These are phyloP conservation scores for Vigna nakashimae DNA, from an alignment of 306 rosid genomes.

Conservation along the genomic window DNA sequence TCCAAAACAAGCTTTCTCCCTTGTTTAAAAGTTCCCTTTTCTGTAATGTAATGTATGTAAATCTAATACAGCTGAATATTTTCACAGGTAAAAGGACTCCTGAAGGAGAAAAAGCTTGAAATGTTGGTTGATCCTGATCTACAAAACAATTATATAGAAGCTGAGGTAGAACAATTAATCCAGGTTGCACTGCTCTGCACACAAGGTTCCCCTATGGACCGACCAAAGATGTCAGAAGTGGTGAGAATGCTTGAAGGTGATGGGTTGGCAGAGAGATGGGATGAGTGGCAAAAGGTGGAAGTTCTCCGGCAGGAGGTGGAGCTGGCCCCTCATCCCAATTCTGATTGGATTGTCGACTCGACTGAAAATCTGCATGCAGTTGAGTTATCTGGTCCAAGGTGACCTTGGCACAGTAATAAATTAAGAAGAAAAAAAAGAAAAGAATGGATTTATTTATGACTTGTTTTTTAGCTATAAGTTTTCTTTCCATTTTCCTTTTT, in stretches of 20 bases:
- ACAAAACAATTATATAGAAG: constrained; percentile 76
- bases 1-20: neutral
- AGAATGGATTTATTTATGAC: constrained; percentile 56
- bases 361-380: constrained; percentile 97
- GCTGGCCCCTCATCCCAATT: constrained; percentile 84
- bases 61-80: constrained; percentile 37
- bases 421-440: constrained; percentile 25
- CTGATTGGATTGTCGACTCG: constrained; percentile 95
- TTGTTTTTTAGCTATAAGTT: constrained; percentile 60
- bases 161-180: constrained; percentile 95
- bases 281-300: constrained; percentile 97
- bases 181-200: constrained; percentile 98
- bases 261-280: constrained; percentile 99
- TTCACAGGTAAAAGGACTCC: constrained; percentile 88
- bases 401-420: constrained; percentile 60
- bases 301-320: constrained; percentile 94
- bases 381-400: constrained; percentile 98
- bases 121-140: constrained; percentile 99
- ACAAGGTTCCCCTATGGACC: constrained; percentile 94
- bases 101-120: constrained; percentile 89
- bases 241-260: constrained; percentile 99
- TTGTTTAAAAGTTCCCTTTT: neutral
- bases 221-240: constrained; percentile 98
- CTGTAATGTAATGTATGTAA: neutral
- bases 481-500: constrained; percentile 33